These are phyloP conservation scores for Wilcoxina mikolae DNA, from an alignment of 495 filamentous ascomycete genomes.

Conservation along the genomic window DNA sequence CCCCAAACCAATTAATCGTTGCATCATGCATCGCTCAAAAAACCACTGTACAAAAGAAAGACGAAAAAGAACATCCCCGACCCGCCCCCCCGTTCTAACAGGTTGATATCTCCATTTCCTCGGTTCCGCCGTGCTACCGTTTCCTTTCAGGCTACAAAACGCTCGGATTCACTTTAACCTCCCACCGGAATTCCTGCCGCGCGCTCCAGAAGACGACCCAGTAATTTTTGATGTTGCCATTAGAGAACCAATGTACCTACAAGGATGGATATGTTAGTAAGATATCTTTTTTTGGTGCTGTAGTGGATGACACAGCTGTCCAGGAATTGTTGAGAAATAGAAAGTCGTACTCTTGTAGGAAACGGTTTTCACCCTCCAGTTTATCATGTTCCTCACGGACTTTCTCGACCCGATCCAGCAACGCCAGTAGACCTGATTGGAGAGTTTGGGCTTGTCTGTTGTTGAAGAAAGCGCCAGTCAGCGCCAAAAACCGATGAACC, in stretches of 20 bases:
- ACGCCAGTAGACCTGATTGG: constrained; percentile 70
- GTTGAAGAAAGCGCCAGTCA: constrained; percentile 9
- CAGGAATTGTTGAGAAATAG: constrained; percentile 33
- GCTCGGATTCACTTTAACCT: constrained; percentile 2
- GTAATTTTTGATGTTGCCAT: constrained; percentile 74
- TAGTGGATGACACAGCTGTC: background rate
- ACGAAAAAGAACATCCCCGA: background rate
- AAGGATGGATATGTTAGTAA: constrained; percentile 10
- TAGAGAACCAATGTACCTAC: constrained; percentile 53
- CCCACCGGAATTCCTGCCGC: constrained; percentile 4
- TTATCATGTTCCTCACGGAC: constrained; percentile 89
- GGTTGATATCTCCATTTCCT: background rate
- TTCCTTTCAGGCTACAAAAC: background rate
- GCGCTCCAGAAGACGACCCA: constrained; percentile 30
- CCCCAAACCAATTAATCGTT: background rate
- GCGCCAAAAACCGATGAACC: constrained; percentile 7
- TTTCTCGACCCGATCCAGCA: constrained; percentile 86
- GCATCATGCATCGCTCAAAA: constrained; percentile 3
- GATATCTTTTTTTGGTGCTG: background rate
- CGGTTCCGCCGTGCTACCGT: background rate
- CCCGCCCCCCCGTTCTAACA: background rate
- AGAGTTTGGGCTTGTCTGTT: constrained; percentile 70
- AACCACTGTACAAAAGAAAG: constrained; percentile 1
- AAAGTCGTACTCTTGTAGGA: constrained; percentile 62
- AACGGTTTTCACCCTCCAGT: constrained; percentile 84